These are phyloP conservation scores for Gossypium lobatum DNA, from an alignment of 441 rosid species.

Conservation along the genomic window DNA sequence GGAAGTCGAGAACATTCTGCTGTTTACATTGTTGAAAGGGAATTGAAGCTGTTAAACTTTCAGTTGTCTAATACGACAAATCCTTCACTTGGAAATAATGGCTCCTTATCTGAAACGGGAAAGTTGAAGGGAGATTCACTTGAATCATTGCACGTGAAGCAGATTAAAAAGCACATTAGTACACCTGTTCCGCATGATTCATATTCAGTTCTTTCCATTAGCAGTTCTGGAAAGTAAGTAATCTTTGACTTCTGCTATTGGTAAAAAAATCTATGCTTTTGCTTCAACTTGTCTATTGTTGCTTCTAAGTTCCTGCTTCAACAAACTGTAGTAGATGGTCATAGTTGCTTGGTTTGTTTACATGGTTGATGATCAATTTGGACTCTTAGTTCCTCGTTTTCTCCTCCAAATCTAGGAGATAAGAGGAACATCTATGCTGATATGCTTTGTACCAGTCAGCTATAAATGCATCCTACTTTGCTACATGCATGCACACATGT, in stretches of 20 bases:
- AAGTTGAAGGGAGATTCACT: constrained; percentile 67
- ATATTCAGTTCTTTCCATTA: constrained; percentile 86
- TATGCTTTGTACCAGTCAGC: background rate
- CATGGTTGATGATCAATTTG: background rate
- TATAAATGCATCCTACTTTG: constrained; percentile 7
- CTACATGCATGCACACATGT: background rate
- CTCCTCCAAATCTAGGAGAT: background rate
- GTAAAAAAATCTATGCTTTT: constrained; percentile 1
- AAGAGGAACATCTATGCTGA: background rate
- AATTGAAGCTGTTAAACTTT: constrained; percentile 78
- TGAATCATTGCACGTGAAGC: constrained; percentile 77
- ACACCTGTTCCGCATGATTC: constrained; percentile 97
- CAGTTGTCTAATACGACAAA: constrained; percentile 75
- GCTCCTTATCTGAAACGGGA: constrained; percentile 80
- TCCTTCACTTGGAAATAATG: constrained; percentile 85
- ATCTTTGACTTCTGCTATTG: constrained; percentile 13
- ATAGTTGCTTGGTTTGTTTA: constrained; percentile 8
- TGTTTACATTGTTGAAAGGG: constrained; percentile 80
- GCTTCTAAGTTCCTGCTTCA: constrained; percentile 10
- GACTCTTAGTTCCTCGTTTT: constrained; percentile 1
- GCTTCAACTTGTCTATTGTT: constrained; percentile 9
- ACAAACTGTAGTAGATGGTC: constrained; percentile 3
- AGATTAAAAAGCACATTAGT: constrained; percentile 79
- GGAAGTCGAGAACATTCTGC: constrained; percentile 96
- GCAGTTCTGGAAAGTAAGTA: constrained; percentile 98